A percentile compares a stretch with the other conserved stretches of the same genome.
These are phyloP conservation scores for Russula brevipes DNA, from an alignment of 768 basidiomycete species.

Conservation along the genomic window DNA sequence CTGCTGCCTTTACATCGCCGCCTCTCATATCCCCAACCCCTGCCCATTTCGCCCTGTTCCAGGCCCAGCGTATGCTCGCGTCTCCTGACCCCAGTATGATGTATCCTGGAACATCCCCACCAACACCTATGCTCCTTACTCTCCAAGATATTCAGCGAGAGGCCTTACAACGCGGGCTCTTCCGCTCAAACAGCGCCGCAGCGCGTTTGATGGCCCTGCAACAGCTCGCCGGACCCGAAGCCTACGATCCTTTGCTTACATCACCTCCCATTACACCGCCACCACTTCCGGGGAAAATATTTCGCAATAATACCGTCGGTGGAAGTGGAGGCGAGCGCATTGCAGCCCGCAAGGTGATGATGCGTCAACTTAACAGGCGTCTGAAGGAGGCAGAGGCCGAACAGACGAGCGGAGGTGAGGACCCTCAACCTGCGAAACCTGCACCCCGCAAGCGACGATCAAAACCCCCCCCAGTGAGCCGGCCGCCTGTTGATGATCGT, in stretches of 20 bases:
- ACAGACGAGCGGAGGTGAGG: slow-evolving; percentile 56
- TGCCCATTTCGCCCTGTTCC: slow-evolving; percentile 41
- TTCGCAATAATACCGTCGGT: slow-evolving; percentile 74
- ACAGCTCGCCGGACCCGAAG: slow-evolving; percentile 73
- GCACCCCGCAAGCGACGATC: slow-evolving; percentile 23
- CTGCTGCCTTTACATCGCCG: slow-evolving; percentile 13
- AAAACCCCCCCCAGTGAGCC: slow-evolving; percentile 16
- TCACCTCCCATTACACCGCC: slow-evolving; percentile 46
- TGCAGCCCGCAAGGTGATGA: slow-evolving; percentile 63
- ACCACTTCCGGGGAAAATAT: slow-evolving; percentile 40
- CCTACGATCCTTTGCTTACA: slow-evolving; percentile 49
- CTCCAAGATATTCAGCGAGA: slow-evolving; percentile 67
- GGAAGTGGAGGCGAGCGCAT: slow-evolving; percentile 76
- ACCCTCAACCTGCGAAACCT: slow-evolving; percentile 28
- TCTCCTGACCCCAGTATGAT: slow-evolving; percentile 52
- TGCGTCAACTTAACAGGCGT: slow-evolving; percentile 55
- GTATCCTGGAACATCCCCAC: slow-evolving; percentile 61
- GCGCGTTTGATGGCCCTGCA: slow-evolving; percentile 76
- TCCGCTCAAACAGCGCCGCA: slow-evolving; percentile 87
- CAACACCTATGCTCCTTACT: slow-evolving; percentile 65
- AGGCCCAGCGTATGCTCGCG: slow-evolving; percentile 21
- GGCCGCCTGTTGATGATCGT: slow-evolving; percentile 32
- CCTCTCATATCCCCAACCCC: slow-evolving; percentile 53
- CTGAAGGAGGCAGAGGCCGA: slow-evolving; percentile 60
- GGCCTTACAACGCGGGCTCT: slow-evolving; percentile 46